These are phyloP conservation scores for Hippophae rhamnoides DNA, from an alignment of 306 rosid species.

Conservation along the genomic window DNA sequence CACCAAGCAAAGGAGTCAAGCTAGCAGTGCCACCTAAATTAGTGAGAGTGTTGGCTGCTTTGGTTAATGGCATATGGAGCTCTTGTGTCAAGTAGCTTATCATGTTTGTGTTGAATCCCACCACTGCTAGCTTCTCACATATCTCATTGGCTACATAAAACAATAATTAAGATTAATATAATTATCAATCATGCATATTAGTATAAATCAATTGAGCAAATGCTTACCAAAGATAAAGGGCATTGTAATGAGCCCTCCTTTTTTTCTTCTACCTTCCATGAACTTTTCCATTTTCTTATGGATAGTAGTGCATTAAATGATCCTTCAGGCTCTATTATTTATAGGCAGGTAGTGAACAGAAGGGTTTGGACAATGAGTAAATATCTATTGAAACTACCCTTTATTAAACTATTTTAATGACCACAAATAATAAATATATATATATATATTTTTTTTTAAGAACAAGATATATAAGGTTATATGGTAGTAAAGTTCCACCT, in stretches of 20 bases:
- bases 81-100: constrained; percentile 75
- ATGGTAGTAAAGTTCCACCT: no score
- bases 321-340: neutral
- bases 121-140: constrained; percentile 90
- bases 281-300: neutral
- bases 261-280: constrained; percentile 27
- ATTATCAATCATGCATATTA: neutral
- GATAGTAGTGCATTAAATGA: no score
- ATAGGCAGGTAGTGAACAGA: neutral
- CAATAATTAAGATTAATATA: neutral
- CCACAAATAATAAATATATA: no score
- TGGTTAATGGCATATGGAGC: constrained; percentile 75
- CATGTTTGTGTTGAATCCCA: constrained; percentile 77
- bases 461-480: no score
- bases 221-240: constrained; percentile 86
- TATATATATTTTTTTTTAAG: no score
- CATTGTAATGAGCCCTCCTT: constrained; percentile 83
- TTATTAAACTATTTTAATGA: no score
- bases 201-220: no score
- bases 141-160: constrained; percentile 58
- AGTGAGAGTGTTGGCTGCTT: constrained; percentile 87
- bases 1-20: constrained; percentile 88
- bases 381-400: no score
- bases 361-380: no score
- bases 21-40: constrained; percentile 77